Percentiles rank a stretch among this genome's conserved stretches.
phyloP scores from a whole-genome alignment of 164 flowering plant species.

The Liriodendron chinense region DNA sequence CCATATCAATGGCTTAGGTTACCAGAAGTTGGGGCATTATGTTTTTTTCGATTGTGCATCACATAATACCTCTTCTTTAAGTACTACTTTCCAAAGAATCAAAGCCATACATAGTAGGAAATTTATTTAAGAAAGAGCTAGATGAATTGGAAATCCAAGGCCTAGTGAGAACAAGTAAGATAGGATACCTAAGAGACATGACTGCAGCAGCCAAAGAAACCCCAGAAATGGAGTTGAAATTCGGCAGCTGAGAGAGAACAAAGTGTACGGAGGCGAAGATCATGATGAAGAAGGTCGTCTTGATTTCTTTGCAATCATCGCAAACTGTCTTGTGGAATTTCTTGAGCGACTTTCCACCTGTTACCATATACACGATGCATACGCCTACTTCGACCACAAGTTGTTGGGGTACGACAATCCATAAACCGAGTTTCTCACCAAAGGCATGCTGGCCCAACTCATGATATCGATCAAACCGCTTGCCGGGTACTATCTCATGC shows the following conservation, averaged over 20 bases:
- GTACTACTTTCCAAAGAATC: neutral
- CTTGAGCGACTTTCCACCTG: constrained; percentile 59
- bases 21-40: too few species aligned
- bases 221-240: constrained; percentile 52
- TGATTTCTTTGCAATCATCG: constrained; percentile 36
- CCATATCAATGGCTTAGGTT: too few species aligned
- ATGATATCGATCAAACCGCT: constrained; percentile 57
- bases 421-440: constrained; percentile 54
- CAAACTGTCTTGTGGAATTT: constrained; percentile 47
- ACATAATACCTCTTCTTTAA: neutral
- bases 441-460: constrained; percentile 65
- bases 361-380: constrained; percentile 62
- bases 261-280: constrained; percentile 59
- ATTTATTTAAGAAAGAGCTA: neutral
- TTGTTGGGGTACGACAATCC: constrained; percentile 58
- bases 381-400: constrained; percentile 52
- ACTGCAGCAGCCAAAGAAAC: constrained; percentile 66
- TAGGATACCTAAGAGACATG: constrained; percentile 61
- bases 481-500: constrained; percentile 66
- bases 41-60: neutral
- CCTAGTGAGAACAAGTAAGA: neutral
- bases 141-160: neutral
- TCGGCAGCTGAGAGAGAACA: constrained; percentile 60
- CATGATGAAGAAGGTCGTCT: constrained; percentile 55
- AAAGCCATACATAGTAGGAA: too few species aligned